Percentiles rank a stretch among this genome's conserved stretches.
Evolutionary conservation across 2,329 filamentous ascomycete genomes (phyloP).

Genomic region (Kalmusia sp.): DNA sequence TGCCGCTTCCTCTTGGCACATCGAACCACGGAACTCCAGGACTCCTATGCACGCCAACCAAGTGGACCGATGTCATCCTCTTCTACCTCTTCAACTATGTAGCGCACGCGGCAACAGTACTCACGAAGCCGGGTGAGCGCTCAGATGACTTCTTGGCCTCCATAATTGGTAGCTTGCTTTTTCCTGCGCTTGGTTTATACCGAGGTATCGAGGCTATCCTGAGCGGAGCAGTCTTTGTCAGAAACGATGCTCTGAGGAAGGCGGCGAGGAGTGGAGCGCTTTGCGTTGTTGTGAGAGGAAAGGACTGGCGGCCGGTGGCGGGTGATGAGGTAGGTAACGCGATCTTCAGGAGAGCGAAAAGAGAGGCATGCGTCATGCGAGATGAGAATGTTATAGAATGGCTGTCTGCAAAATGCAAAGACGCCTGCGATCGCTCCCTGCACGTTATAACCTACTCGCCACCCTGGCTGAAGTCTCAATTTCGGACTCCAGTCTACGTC

Average conservation of each 20-base stretch:
- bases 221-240: conserved; percentile 18
- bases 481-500: conserved; percentile 21
- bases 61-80: conserved; percentile 30
- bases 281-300: conserved; percentile 36
- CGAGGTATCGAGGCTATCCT: conserved; percentile 36
- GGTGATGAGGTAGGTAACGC: conserved; percentile 22
- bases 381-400: not conserved
- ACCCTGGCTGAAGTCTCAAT: conserved; percentile 24
- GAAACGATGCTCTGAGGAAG: conserved; percentile 25
- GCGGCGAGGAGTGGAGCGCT: conserved; percentile 36
- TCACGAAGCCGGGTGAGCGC: conserved; percentile 37
- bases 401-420: not conserved
- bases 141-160: conserved; percentile 15
- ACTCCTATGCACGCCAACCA: conserved; percentile 32
- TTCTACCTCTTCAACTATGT: conserved; percentile 48
- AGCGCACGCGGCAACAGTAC: conserved; percentile 45
- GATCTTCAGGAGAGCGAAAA: conserved; percentile 11
- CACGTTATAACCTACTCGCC: conserved; percentile 19
- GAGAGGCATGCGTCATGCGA: not conserved
- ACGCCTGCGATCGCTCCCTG: not conserved
- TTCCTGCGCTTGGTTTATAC: conserved; percentile 31
- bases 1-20: conserved; percentile 22
- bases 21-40: conserved; percentile 24
- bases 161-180: conserved; percentile 28
- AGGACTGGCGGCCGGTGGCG: conserved; percentile 25